Base-by-base conservation (phyloP, 2,329 filamentous ascomycete species). In the Ceratocystis destructans region DNA sequence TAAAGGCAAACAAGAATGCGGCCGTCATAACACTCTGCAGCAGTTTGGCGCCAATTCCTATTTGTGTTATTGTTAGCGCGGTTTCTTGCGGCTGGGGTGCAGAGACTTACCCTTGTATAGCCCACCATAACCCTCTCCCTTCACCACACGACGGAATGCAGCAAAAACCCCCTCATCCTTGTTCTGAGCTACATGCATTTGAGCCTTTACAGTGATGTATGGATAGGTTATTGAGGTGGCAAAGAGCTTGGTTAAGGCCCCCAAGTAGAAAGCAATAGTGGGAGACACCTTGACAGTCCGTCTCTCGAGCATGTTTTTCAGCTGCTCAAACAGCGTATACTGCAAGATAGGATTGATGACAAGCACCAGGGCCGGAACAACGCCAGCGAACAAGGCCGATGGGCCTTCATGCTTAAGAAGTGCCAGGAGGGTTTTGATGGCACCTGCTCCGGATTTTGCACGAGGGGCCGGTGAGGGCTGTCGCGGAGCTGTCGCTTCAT, bases 331-430 rank as follows among this genome's bases (percentile, higher is more conserved):
- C 66, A 99, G 88, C 17, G 94, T 99, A 78, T 99, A 99, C 79
- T 99, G 94, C 70, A 99, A 80, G 71, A 99, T 99, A 3, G 94
- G 94, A 79, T 99, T 99, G 79, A 96, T 91, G 73, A 99, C 94
- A 70, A 99, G 82, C 70, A 99, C 86, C 71, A 99, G 80, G 0
- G 94, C 94, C 8, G 94, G 94, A 68, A 96, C 82, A 64, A 99
- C 93, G 69, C 94, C 94, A 3, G 92, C 83, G 75, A 99, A 99
- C 44, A 99, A 84, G 8, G 91, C 89, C 72, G 83, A 79, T 25
- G 88, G 87, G 0, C 94, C 94, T 73, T 99, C 94, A 64, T 95
- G 86, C 69, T 82, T 83, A 70, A 99, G 80, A 64, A 99, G 83
- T 10, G 87, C 80, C 72, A 94, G 77, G 67, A 99, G 81, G 2